Evolutionary conservation across 106 monocot species (phyloP).

Genomic region (Platanthera guangdongensis): DNA sequence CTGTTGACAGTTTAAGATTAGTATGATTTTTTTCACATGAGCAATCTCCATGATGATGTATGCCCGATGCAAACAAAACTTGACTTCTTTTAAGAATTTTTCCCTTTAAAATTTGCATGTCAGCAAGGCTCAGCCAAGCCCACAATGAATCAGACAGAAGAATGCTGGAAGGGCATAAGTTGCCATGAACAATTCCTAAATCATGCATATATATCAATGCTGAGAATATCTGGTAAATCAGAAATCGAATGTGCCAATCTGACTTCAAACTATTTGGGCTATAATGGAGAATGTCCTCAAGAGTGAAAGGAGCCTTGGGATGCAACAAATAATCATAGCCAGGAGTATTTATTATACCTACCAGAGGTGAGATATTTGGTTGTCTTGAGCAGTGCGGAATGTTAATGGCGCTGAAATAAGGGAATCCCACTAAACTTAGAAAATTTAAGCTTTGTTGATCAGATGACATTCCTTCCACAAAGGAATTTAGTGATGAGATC

Average conservation of each 20-base stretch:
- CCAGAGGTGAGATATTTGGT: constrained; percentile 68
- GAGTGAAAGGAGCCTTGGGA: constrained; percentile 55
- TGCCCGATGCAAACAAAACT: constrained; percentile 8
- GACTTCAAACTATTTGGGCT: constrained; percentile 68
- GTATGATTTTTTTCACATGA: constrained; percentile 41
- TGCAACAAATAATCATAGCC: constrained; percentile 43
- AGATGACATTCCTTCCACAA: constrained; percentile 38
- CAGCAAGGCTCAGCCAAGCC: constrained; percentile 58
- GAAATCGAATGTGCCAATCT: constrained; percentile 81
- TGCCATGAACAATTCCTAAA: constrained; percentile 66
- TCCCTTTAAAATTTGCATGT: constrained; percentile 16
- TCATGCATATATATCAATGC: constrained; percentile 61
- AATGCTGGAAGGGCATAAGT: constrained; percentile 61
- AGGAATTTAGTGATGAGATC: constrained; percentile 57
- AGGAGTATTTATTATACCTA: constrained; percentile 48
- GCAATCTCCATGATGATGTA: constrained; percentile 17
- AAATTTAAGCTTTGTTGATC: constrained; percentile 35
- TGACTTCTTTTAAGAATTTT: constrained; percentile 16
- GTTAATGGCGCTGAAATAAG: constrained; percentile 28
- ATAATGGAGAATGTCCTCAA: constrained; percentile 68
- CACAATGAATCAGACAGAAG: constrained; percentile 57
- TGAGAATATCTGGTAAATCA: constrained; percentile 77
- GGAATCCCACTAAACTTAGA: constrained; percentile 53
- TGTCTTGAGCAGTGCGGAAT: constrained; percentile 49
- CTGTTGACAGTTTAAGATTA: constrained; percentile 34